Evolutionary conservation across 257 asterid species (phyloP), one percentile per base, ranked within the genome.

Genomic region (Solanum pinnatisectum): DNA sequence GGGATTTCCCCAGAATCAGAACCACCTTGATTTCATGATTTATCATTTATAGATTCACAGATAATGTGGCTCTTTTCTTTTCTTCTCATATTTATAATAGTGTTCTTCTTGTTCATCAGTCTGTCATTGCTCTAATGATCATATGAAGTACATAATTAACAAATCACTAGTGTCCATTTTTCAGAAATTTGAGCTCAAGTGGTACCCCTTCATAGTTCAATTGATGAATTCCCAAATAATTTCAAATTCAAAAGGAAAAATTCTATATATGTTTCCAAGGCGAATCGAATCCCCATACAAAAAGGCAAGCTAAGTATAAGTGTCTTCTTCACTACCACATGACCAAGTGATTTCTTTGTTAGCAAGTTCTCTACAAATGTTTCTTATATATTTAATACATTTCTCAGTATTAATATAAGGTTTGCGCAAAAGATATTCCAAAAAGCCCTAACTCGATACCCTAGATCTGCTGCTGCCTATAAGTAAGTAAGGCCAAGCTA

Each of bases 161-260:
- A 36, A 44, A 87, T 37, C 56, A 76, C 88, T 46, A 20, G 27
- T 87, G 84, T 63, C 82, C 88, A 76, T 42, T 76, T 8, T 89
- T 79, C 91, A 97, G 98, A 97, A 96, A 91, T 97, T 97, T 91
- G 99, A 97, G 96, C 98, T 95, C 32, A 96, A 95, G 87, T 91
- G 95, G 89, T 91, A 92, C 27, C 95, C 93, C 1, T 94, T 97
- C 91, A 94, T 96, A 88, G 96, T 97, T 83, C 98, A 96, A 88
- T 88, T 97, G 92, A 96, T 96, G n/a, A 49, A 49, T 49, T 49
- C 5, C 8, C 22, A 49, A 49, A 46, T 15, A 15, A 49, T 49
- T 49, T 14, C 60, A 49, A 49, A 49, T 15, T 49, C 22, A 49
- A 49, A 49, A 49, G 60, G 22, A 49, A 49, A 49, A 15, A 4